These are phyloP conservation scores for Carpinus viminea DNA, from an alignment of 306 rosid species.

Conservation along the genomic window DNA sequence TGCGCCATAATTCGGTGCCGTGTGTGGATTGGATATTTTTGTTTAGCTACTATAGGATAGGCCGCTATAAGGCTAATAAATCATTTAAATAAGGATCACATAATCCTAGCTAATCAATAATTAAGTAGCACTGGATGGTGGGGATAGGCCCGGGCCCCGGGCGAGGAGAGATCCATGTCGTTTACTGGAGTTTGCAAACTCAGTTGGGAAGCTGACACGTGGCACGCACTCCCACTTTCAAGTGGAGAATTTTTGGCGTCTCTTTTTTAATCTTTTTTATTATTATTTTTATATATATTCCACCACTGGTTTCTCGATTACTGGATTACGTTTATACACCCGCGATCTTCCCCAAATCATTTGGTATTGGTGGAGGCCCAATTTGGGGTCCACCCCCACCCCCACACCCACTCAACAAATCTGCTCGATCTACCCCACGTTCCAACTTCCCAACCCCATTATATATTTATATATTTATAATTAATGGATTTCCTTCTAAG, in stretches of 20 bases:
- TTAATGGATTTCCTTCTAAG: constrained; percentile 8
- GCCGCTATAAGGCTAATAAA: neutral
- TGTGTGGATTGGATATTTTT: neutral
- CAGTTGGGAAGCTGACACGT: constrained; percentile 69
- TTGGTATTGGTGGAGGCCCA: constrained; percentile 45
- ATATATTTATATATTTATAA: too few relatives aligned
- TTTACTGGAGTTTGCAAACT: constrained; percentile 37
- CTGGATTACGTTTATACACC: constrained; percentile 33
- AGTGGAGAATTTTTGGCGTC: constrained; percentile 29
- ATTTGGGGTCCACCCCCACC: neutral
- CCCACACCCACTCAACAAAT: constrained; percentile 20
- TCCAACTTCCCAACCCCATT: neutral
- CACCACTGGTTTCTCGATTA: too few relatives aligned
- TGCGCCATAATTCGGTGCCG: neutral
- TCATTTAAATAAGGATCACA: neutral
- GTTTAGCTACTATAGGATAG: neutral
- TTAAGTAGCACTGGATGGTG: neutral
- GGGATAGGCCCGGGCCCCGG: neutral
- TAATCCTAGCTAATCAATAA: neutral
- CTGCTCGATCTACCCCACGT: neutral
- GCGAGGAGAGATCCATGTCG: constrained; percentile 29
- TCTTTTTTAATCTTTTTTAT: neutral
- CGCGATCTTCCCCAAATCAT: constrained; percentile 40
- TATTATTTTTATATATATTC: neutral
- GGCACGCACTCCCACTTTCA: constrained; percentile 43